These are phyloP conservation scores for Eutrema salsugineum DNA, from an alignment of 441 rosid species.

Conservation along the genomic window DNA sequence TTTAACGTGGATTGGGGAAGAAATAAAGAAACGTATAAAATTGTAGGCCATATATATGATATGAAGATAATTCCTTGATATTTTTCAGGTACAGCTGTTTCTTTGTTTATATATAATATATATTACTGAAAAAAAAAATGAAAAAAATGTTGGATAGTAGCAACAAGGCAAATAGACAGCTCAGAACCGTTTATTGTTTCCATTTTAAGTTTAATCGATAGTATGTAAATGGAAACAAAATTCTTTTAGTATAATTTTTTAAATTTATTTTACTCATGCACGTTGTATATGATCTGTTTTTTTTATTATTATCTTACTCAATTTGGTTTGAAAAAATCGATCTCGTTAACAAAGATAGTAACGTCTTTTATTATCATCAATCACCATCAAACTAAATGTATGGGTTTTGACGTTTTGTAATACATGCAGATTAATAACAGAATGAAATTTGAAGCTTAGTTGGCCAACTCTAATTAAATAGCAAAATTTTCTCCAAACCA, in stretches of 20 bases:
- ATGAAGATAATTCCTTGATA: neutral
- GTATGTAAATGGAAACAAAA: no score
- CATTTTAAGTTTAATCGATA: no score
- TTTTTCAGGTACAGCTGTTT: neutral
- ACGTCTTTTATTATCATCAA: neutral
- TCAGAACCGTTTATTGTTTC: no score
- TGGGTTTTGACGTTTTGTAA: neutral
- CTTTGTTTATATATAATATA: no score
- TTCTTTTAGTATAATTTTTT: neutral
- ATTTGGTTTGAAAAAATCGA: neutral
- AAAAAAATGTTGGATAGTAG: neutral
- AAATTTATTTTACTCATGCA: neutral
- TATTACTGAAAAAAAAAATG: neutral
- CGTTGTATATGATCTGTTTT: neutral
- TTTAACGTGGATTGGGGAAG: neutral
- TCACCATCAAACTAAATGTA: neutral
- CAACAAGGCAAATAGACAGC: neutral
- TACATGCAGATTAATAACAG: neutral
- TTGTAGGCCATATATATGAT: neutral
- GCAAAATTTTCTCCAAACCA: constrained; percentile 15
- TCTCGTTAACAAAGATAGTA: neutral
- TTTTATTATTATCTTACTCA: neutral
- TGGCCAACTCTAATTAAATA: constrained; percentile 16
- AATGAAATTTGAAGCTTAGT: constrained; percentile 11
- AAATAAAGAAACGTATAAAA: neutral